Evolutionary conservation across 2,329 filamentous ascomycete species (phyloP), one percentile per base, ranked within the genome.

Genomic region (Calonectria multiphialidica): DNA sequence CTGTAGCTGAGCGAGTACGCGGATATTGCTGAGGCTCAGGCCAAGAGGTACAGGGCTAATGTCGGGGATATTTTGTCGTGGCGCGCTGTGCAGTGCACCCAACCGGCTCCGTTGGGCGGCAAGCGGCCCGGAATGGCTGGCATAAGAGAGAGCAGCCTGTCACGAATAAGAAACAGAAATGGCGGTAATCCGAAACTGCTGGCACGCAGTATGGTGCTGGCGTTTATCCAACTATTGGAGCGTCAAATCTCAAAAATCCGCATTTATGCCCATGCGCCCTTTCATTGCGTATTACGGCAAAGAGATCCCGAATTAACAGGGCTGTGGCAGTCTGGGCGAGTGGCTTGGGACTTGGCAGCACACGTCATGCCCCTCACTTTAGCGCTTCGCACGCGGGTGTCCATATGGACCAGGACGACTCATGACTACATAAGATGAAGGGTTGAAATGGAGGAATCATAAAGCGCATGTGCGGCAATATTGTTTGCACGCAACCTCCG

Each of bases 341-440:
- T 80, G 78, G 78, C 78, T 80, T 80, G 75, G 78, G 72, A 75
- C 78, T 80, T 80, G 78, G 78, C 78, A 66, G 75, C 76, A 79
- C 78, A 80, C 78, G 78, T 80, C 78, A 80, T 80, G 78, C 75
- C 77, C 75, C 76, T 80, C 78, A 76, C 59, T 74, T 75, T 74
- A 71, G 73, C 76, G 74, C 74, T 77, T 76, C 61, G 50, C 47
- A 74, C 69, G 65, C 72, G 75, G 76, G 68, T 68, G 66, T 55
- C 37, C 40, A 72, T 68, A 61, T 35, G 37, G 53, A 15, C 68
- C 40, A 62, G 23, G 25, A 50, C 55, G 65, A 40, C 47, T 63
- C 47, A 67, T 67, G 57, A 67, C 68, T 71, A 64, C 47, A 67
- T 67, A 63, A 66, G 63, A 65, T 33, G 50, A 28, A 66, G 68